Evolutionary conservation across 148 eudicot genomes (phyloP), one percentile per base, ranked within the genome.

Genomic region (Amaranthus hypochondriacus): DNA sequence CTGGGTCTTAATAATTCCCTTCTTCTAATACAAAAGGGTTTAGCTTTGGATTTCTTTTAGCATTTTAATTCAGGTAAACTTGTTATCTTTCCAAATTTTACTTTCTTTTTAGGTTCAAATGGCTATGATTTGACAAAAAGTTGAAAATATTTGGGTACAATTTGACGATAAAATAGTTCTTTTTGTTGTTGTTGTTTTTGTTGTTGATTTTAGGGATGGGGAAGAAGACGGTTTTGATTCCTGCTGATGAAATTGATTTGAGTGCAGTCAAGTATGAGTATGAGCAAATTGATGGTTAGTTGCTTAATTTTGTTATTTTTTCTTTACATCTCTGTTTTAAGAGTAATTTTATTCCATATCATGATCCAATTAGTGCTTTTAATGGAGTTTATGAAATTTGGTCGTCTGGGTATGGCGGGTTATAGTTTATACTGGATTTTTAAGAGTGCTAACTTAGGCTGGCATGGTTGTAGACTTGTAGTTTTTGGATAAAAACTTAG

Each of bases 181-280:
- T 67, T 78, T 70, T 6, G 48, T 39, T 48, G 42, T 68, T 62
- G 56, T 28, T 28, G 39, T 28, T 28, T 71, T 66, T 7, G 39
- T 64, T 65, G 49, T 56, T 60, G 47, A 39, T 48, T 54, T 14
- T 6, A 79, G 86, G 75, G 72, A 93, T 91, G 98, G 96, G 84
- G 84, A 88, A 89, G 81, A 90, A 85, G 92, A 82, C 75, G 72
- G 89, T 85, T 71, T 79, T 93, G 91, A 54, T 84, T 56, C 92
- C 92, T 51, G 94, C 87, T 11, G 79, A 81, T 69, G 89, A 93
- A 83, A 81, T 93, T 65, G 92, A 93, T 80, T 79, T 88, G 76
- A 77, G 82, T 48, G 74, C 87, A 3, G 89, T 85, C 73, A 84
- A 91, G 68, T 93, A 93, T 69, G 79, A 86, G 71, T 66, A 84